A percentile compares a stretch with the other conserved stretches of the same genome.
These are phyloP conservation scores for Fallopia convolvulus DNA, from an alignment of 148 eudicot genomes.

Conservation along the genomic window DNA sequence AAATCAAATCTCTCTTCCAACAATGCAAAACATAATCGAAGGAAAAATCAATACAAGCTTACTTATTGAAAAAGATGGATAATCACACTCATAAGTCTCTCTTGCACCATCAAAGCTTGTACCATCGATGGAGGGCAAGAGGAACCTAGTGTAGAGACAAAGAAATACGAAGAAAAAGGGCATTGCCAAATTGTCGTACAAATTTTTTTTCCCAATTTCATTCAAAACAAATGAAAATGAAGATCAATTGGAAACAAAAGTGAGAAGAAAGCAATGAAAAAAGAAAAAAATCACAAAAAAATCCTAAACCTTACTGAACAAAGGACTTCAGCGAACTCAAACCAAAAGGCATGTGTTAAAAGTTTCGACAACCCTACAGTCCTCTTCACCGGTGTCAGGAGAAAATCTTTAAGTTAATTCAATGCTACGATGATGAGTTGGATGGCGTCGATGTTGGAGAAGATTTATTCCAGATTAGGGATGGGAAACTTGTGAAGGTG, in stretches of 20 bases:
- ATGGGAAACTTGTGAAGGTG: no score
- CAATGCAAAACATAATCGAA: not conserved
- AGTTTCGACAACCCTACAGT: no score
- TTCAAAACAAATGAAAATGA: not conserved
- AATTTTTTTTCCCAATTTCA: not conserved
- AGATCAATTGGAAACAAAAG: not conserved
- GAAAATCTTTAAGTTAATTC: no score
- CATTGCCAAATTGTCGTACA: conserved; percentile 60
- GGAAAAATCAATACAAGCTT: conserved; percentile 14
- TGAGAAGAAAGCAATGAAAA: conserved; percentile 5
- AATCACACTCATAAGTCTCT: conserved; percentile 67
- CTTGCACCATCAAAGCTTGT: conserved; percentile 61
- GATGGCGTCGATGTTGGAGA: no score
- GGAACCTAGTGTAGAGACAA: conserved; percentile 54
- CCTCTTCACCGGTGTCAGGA: no score
- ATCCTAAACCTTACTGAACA: conserved; percentile 61
- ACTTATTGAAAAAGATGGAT: conserved; percentile 80
- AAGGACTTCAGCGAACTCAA: conserved; percentile 6
- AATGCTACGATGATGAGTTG: no score
- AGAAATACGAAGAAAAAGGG: conserved; percentile 67
- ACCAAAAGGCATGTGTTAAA: no score
- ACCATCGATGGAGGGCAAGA: conserved; percentile 68
- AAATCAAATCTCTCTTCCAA: not conserved
- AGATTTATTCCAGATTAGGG: no score
- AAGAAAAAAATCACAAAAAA: not conserved